These are phyloP conservation scores for Phanerodontia chrysosporium DNA, from an alignment of 768 basidiomycete species.

Conservation along the genomic window DNA sequence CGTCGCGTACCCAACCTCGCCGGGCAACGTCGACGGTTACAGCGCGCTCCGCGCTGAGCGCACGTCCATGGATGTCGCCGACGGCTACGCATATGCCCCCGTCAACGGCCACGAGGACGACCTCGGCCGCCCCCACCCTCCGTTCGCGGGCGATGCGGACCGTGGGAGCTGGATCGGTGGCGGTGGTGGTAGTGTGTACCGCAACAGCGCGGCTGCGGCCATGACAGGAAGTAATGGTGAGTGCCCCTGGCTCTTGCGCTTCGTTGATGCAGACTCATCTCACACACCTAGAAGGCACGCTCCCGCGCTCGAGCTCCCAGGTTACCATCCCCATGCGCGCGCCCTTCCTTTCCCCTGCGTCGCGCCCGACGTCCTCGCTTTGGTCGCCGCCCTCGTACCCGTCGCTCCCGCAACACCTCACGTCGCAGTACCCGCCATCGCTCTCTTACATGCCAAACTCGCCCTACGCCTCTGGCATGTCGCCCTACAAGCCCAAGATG, in stretches of 20 bases:
- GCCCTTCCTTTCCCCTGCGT: conserved; percentile 68
- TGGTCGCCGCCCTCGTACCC: conserved; percentile 57
- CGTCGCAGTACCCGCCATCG: conserved; percentile 18
- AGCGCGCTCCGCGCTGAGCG: conserved; percentile 4
- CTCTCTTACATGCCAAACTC: conserved; percentile 9
- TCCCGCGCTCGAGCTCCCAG: conserved; percentile 38
- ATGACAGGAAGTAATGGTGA: conserved; percentile 26
- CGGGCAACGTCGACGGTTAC: conserved; percentile 3
- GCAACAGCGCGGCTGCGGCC: conserved; percentile 39
- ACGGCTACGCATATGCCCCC: conserved; percentile 3
- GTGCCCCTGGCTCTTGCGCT: not conserved
- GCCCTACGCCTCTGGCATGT: conserved; percentile 7
- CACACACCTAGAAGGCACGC: conserved; percentile 8
- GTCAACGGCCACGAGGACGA: conserved; percentile 11
- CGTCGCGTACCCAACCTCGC: conserved; percentile 15
- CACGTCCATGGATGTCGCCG: conserved; percentile 15
- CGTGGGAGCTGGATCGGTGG: conserved; percentile 2
- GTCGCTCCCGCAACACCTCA: conserved; percentile 12
- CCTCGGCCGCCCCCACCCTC: conserved; percentile 38
- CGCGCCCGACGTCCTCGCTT: conserved; percentile 54
- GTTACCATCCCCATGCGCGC: conserved; percentile 53
- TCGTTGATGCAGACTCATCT: not conserved
- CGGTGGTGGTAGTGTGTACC: conserved; percentile 35
- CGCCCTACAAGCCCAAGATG: conserved; percentile 18
- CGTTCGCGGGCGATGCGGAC: conserved; percentile 37